A percentile compares a stretch with the other conserved stretches of the same genome.
These are phyloP conservation scores for Colletotrichum echinochloae DNA, from an alignment of 2,329 filamentous ascomycete genomes.

Conservation along the genomic window DNA sequence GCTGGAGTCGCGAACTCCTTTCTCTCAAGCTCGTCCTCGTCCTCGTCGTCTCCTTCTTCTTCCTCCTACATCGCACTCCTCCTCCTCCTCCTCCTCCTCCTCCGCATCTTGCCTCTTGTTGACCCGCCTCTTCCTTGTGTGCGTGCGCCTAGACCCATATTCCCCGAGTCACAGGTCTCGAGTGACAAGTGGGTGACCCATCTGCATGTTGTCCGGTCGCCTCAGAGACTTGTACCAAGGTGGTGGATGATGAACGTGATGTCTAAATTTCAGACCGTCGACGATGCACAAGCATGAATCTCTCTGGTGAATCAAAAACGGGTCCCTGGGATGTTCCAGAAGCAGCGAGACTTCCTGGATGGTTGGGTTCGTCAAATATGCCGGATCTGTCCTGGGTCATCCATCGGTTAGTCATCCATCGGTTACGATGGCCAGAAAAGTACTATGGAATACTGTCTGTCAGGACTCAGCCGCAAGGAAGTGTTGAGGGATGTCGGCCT, in stretches of 20 bases:
- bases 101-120: not conserved
- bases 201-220: not conserved
- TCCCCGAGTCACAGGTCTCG: slow-evolving; percentile 9
- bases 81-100: not conserved
- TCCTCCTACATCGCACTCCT: slow-evolving; percentile 5
- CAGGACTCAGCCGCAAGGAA: slow-evolving; percentile 32
- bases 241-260: slow-evolving; percentile 11
- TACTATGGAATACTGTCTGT: too few relatives aligned
- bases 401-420: too few relatives aligned
- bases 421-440: slow-evolving; percentile 22
- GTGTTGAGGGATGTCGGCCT: not conserved
- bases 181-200: not conserved
- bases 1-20: slow-evolving; percentile 26
- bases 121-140: not conserved
- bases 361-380: not conserved
- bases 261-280: slow-evolving; percentile 32
- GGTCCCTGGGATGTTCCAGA: slow-evolving; percentile 17
- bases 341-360: slow-evolving; percentile 6
- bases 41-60: not conserved
- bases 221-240: not conserved
- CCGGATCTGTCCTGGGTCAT: slow-evolving; percentile 14
- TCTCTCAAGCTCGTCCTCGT: not conserved
- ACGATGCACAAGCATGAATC: slow-evolving; percentile 23
- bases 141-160: not conserved
- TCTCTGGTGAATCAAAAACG: slow-evolving; percentile 16